Evolutionary conservation across 2,329 filamentous ascomycete genomes (phyloP), one percentile per base, ranked within the genome.

Genomic region (Emergomyces pasteurianus): DNA sequence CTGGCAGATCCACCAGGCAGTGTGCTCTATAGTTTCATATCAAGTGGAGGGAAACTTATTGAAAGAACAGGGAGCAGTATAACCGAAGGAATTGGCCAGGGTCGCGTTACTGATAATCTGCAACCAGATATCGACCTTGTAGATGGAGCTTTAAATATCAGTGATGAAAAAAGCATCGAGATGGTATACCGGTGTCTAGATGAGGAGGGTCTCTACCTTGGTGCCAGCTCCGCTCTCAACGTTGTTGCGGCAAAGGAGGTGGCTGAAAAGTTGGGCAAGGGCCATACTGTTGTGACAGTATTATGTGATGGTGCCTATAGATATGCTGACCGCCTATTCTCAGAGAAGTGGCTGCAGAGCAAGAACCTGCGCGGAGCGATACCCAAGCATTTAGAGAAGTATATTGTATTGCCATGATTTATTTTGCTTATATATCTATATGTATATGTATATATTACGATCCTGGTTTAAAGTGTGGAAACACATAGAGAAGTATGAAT

Each of bases 101-200:
- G 94, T 43, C 88, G 94, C 58, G 84, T 99, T 58, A 99, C 94
- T n/a, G 90, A 96, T 71, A 99, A 99, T 76, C 78, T 99, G 65
- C 80, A 84, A 75, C 89, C 88, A 3, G 94, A 99, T 70, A 82
- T 99, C 61, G 87, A 82, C 63, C 80, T 95, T 52, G 71, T 97
- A 18, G 94, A 97, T 75, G 92, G 87, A 62, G 90, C 90, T 42
- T 71, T 99, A 69, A 81, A 86, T 72, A 90, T 99, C 67, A 82
- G 85, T 63, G 94, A 99, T 72, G 91, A 94, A 78, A 92, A 95
- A 83, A 95, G 86, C 69, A 92, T 99, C 67, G 90, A 89, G 76
- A 97, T 96, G 94, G 90, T 99, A 52, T 99, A 97, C 78, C 81
- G 92, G 65, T 96, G 92, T 71, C 79, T 99, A 64, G 92, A 97